These are phyloP conservation scores for Aspergillus latus DNA, from an alignment of 2,329 filamentous ascomycete species.

Conservation along the genomic window DNA sequence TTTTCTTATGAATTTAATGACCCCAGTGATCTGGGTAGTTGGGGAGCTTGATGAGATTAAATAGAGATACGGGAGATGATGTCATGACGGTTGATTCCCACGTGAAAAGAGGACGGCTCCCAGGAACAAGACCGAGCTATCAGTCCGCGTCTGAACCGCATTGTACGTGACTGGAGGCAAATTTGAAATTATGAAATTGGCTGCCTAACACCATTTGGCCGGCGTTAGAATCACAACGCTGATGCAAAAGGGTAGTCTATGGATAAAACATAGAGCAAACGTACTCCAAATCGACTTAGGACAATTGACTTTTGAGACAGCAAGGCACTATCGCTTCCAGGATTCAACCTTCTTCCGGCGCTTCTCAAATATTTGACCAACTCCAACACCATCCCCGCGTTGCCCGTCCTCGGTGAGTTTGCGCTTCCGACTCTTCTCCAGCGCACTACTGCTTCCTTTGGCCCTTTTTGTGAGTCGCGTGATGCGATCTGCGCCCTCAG, in stretches of 20 bases:
- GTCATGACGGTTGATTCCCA: constrained; percentile 6
- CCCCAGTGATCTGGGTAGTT: constrained; percentile 17
- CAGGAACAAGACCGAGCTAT: background rate
- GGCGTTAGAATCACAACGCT: background rate
- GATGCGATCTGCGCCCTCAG: constrained; percentile 83
- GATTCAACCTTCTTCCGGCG: constrained; percentile 46
- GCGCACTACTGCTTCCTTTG: constrained; percentile 54
- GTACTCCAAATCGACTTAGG: background rate
- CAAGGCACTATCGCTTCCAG: constrained; percentile 37
- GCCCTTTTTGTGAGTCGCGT: constrained; percentile 75
- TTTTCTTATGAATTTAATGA: background rate
- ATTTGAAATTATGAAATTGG: background rate
- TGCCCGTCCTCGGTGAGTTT: constrained; percentile 69
- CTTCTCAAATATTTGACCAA: constrained; percentile 62
- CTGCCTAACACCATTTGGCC: background rate
- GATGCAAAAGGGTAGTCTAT: constrained; percentile 1
- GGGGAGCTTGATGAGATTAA: background rate
- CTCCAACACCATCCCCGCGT: constrained; percentile 61
- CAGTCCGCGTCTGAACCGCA: background rate
- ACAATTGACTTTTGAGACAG: background rate
- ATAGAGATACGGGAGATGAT: constrained; percentile 5
- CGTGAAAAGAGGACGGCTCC: background rate
- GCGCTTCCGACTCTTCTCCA: constrained; percentile 86
- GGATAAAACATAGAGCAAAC: background rate
- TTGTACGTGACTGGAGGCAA: background rate